Percentiles rank a stretch among this genome's conserved stretches.
Evolutionary conservation across 2,329 filamentous ascomycete species (phyloP).

Genomic region (Claviceps maximensis): DNA sequence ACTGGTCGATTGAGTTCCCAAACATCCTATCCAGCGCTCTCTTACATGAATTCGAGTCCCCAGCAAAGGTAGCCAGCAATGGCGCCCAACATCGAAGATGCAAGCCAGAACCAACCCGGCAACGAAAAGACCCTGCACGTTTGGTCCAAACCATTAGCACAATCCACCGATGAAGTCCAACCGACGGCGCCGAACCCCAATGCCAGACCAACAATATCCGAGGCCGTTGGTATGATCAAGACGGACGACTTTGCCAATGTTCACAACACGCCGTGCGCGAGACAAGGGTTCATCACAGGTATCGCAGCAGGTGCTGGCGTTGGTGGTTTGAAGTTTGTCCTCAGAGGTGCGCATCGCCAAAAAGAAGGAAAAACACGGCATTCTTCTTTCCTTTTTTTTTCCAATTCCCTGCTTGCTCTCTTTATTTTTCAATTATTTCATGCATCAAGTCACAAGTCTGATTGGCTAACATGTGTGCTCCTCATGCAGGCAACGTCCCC

Average conservation of each 20-base stretch:
- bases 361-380: background rate
- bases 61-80: slow-evolving; percentile 21
- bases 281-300: slow-evolving; percentile 70
- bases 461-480: background rate
- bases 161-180: slow-evolving; percentile 9
- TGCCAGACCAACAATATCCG: slow-evolving; percentile 29
- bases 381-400: background rate
- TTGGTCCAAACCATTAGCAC: slow-evolving; percentile 23
- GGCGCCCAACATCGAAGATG: slow-evolving; percentile 18
- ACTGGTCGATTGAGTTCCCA: background rate
- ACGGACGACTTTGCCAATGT: slow-evolving; percentile 56
- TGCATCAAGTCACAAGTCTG: background rate
- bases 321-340: slow-evolving; percentile 59
- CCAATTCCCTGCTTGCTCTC: background rate
- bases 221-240: slow-evolving; percentile 55
- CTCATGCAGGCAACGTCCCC: slow-evolving; percentile 16
- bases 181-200: slow-evolving; percentile 9
- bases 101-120: slow-evolving; percentile 11
- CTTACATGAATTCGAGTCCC: slow-evolving; percentile 5
- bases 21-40: background rate
- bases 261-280: slow-evolving; percentile 69
- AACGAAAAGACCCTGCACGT: slow-evolving; percentile 22
- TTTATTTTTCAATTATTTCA: background rate
- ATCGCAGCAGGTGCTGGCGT: slow-evolving; percentile 67
- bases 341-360: slow-evolving; percentile 46